Percentiles rank a stretch among this genome's conserved stretches.
phyloP scores from a whole-genome alignment of 2,329 filamentous ascomycete genomes.

The Pseudogymnoascus destructans region DNA sequence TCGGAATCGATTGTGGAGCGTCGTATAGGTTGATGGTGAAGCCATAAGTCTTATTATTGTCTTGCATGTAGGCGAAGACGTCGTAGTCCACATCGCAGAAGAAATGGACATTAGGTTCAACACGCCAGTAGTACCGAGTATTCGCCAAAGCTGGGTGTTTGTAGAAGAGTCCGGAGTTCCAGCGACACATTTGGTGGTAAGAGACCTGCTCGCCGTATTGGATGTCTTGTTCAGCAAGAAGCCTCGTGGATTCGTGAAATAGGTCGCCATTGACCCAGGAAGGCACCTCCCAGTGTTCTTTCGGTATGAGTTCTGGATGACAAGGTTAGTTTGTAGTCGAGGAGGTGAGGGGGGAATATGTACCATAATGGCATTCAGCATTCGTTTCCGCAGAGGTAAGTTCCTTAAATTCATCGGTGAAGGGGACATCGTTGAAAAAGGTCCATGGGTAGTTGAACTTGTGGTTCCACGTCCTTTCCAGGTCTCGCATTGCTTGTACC shows the following conservation, averaged over 20 bases:
- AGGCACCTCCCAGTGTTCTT: constrained; percentile 86
- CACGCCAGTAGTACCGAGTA: constrained; percentile 91
- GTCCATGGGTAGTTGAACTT: constrained; percentile 99
- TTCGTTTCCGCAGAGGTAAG: constrained; percentile 73
- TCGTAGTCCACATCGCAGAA: constrained; percentile 99
- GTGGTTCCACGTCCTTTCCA: constrained; percentile 90
- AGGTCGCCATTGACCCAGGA: constrained; percentile 85
- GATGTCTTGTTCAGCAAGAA: constrained; percentile 71
- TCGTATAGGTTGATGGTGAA: constrained; percentile 98
- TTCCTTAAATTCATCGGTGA: constrained; percentile 83
- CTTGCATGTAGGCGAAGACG: constrained; percentile 94
- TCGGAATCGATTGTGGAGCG: constrained; percentile 70
- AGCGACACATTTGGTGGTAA: constrained; percentile 98
- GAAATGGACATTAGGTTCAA: constrained; percentile 97
- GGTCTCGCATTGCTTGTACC: constrained; percentile 75
- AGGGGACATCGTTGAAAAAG: constrained; percentile 94
- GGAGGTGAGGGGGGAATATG: background rate
- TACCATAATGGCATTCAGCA: constrained; percentile 76
- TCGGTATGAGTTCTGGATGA: constrained; percentile 65
- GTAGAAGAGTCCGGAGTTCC: constrained; percentile 98
- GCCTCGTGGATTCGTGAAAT: constrained; percentile 69
- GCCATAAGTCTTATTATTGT: constrained; percentile 97
- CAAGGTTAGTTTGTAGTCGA: constrained; percentile 14
- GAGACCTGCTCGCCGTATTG: constrained; percentile 83
- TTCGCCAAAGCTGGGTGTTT: constrained; percentile 78